Conservation (phyloP, 2,329 filamentous ascomycete species). For the Neonectria sp. region DNA sequence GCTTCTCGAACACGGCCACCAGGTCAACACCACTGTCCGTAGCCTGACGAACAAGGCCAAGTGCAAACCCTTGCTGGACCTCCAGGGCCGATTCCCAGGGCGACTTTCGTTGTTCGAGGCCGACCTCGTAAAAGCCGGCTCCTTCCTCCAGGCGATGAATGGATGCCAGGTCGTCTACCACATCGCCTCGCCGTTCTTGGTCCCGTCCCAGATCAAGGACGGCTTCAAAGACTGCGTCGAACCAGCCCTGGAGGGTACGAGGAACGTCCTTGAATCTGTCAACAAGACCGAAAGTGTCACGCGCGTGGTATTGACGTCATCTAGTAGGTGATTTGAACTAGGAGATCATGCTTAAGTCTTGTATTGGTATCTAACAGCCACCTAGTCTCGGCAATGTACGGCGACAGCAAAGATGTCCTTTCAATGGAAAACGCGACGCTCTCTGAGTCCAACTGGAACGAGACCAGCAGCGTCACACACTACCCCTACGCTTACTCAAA, state of each 20-base stretch:
- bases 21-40: conserved; percentile 27
- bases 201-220: not conserved
- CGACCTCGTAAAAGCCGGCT: conserved; percentile 46
- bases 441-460: conserved; percentile 1
- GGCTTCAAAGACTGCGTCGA: not conserved
- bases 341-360: too few relatives aligned
- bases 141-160: conserved; percentile 46
- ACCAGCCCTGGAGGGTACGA: not conserved
- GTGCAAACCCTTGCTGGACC: conserved; percentile 39
- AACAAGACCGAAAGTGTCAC: not conserved
- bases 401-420: not conserved
- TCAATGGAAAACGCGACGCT: not conserved
- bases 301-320: not conserved
- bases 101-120: conserved; percentile 48
- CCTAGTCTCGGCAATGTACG: not conserved
- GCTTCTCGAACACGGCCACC: conserved; percentile 17
- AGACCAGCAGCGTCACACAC: conserved; percentile 6
- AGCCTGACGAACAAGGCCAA: conserved; percentile 29
- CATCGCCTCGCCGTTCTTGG: conserved; percentile 41
- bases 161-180: conserved; percentile 51
- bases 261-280: not conserved
- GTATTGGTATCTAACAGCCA: not conserved
- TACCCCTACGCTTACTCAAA: conserved; percentile 28
- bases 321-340: not conserved
- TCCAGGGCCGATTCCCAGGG: conserved; percentile 38